A percentile compares a stretch with the other conserved stretches of the same genome.
Evolutionary conservation across 2,329 filamentous ascomycete species (phyloP).

Genomic region (Colletotrichum musicola): DNA sequence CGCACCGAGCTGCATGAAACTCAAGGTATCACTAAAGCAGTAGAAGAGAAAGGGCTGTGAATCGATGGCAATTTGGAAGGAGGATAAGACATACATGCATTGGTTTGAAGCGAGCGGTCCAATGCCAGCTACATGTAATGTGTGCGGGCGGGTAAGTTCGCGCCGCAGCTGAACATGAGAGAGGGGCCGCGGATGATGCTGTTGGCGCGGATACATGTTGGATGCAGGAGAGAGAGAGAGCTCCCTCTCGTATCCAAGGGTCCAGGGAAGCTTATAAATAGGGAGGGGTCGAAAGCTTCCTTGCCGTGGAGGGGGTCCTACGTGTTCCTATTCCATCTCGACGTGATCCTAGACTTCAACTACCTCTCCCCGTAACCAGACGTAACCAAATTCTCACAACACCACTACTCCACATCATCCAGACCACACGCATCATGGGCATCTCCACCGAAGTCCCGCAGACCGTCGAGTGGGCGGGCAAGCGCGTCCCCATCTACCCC

Average conservation of each 20-base stretch:
- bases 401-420: background rate
- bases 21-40: conserved; percentile 13
- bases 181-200: conserved; percentile 7
- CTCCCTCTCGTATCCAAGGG: conserved; percentile 14
- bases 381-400: background rate
- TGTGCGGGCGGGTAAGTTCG: conserved; percentile 18
- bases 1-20: conserved; percentile 31
- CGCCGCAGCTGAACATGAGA: conserved; percentile 22
- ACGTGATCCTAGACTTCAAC: too few relatives aligned
- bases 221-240: background rate
- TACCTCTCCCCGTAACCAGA: too few relatives aligned
- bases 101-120: too few relatives aligned
- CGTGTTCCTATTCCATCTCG: background rate
- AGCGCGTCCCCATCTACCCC: conserved; percentile 61
- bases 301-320: too few relatives aligned
- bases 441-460: conserved; percentile 46
- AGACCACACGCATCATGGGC: conserved; percentile 12
- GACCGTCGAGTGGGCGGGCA: conserved; percentile 63
- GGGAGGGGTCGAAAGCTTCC: conserved; percentile 7
- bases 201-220: conserved; percentile 9
- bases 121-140: background rate
- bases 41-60: background rate
- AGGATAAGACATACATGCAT: conserved; percentile 25
- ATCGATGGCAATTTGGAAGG: conserved; percentile 34
- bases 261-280: conserved; percentile 28